Percentiles rank a stretch among this genome's conserved stretches.
phyloP scores from a whole-genome alignment of 208 protist species.

The Leishmania tropica region DNA sequence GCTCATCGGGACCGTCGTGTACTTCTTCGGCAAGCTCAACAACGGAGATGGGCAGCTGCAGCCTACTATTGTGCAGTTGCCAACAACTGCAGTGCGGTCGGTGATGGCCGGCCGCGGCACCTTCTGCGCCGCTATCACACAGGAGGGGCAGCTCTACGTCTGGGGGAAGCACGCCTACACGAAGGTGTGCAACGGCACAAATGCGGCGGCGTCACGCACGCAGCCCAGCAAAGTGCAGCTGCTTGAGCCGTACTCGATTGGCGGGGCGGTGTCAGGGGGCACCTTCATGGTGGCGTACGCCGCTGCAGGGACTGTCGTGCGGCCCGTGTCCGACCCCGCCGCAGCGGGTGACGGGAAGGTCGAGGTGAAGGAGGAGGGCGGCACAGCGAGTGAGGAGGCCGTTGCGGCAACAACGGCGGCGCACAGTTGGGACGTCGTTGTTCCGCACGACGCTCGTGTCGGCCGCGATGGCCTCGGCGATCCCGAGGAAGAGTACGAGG shows the following conservation, averaged over 20 bases:
- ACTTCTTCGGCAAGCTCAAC: conserved; percentile 76
- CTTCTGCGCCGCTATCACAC: conserved; percentile 36
- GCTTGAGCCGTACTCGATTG: conserved; percentile 39
- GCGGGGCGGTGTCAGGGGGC: conserved; percentile 47
- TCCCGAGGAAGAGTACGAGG: conserved; percentile 52
- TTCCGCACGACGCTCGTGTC: conserved; percentile 74
- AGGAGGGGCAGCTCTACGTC: conserved; percentile 60
- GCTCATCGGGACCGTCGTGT: conserved; percentile 66
- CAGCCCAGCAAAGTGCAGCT: conserved; percentile 35
- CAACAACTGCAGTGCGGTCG: conserved; percentile 29
- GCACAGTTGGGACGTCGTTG: conserved; percentile 64
- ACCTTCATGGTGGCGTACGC: conserved; percentile 66
- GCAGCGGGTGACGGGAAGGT: conserved; percentile 2
- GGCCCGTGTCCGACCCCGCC: neutral
- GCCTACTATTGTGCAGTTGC: conserved; percentile 51
- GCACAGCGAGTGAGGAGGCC: neutral
- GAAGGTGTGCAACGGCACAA: conserved; percentile 61
- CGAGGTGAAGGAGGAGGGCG: conserved; percentile 1
- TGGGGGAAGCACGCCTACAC: conserved; percentile 74
- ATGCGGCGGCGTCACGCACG: conserved; percentile 27
- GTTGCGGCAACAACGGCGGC: neutral
- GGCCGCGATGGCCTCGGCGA: conserved; percentile 32
- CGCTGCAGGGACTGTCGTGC: conserved; percentile 8
- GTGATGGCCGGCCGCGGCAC: conserved; percentile 64
- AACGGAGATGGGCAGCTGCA: conserved; percentile 61